A percentile compares a stretch with the other conserved stretches of the same genome.
phyloP scores from a whole-genome alignment of 139 green algal species.

The Chlorella sorokiniana region DNA sequence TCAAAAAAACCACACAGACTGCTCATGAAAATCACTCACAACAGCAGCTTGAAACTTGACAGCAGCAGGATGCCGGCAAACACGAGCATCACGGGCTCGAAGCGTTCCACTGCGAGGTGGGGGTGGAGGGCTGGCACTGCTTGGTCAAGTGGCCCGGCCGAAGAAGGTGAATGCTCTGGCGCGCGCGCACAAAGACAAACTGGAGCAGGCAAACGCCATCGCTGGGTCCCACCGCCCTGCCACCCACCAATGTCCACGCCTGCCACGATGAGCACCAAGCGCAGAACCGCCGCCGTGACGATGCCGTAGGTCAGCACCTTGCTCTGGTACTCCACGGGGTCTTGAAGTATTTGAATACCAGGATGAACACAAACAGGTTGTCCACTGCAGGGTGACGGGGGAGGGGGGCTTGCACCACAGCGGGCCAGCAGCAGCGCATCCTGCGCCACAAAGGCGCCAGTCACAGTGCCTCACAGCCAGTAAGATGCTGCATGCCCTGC shows the following conservation, averaged over 20 bases:
- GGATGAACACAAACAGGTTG: conserved; percentile 99
- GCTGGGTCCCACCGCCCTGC: neutral
- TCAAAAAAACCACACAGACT: too few relatives aligned
- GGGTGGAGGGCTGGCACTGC: neutral
- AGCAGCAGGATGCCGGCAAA: conserved; percentile 95
- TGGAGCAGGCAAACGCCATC: neutral
- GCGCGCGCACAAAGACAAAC: neutral
- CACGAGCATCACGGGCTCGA: conserved; percentile 86
- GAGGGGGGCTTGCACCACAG: too few relatives aligned
- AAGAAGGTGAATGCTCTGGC: neutral
- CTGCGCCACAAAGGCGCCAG: too few relatives aligned
- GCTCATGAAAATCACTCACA: conserved; percentile 3
- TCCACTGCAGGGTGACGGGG: conserved; percentile 65
- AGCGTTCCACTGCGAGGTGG: conserved; percentile 66
- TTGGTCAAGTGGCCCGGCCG: too few relatives aligned
- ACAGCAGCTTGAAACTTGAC: conserved; percentile 77
- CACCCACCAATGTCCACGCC: conserved; percentile 69
- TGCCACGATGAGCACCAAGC: conserved; percentile 83
- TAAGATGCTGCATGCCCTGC: too few relatives aligned
- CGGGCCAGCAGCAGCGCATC: neutral
- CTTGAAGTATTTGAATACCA: conserved; percentile 95
- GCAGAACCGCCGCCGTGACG: conserved; percentile 84
- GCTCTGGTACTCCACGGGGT: conserved; percentile 72
- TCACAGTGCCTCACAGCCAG: too few relatives aligned
- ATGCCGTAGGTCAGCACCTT: conserved; percentile 94